Percentiles rank a stretch among this genome's conserved stretches.
These are phyloP conservation scores for Suillus decipiens DNA, from an alignment of 768 basidiomycete genomes.

Conservation along the genomic window DNA sequence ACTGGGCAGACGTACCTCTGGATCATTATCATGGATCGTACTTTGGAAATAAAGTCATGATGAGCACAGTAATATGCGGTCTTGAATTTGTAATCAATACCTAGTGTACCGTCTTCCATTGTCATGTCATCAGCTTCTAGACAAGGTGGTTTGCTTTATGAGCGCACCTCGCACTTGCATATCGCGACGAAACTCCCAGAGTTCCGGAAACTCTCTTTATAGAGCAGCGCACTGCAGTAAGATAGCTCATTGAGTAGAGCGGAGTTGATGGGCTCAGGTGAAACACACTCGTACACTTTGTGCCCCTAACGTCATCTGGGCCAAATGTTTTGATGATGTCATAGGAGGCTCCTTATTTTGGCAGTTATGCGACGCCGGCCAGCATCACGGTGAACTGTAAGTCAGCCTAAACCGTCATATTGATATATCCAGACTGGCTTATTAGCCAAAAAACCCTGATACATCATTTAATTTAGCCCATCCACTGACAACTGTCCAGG, in stretches of 20 bases:
- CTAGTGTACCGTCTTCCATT: constrained; percentile 1
- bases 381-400: no score
- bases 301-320: neutral
- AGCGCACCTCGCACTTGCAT: constrained; percentile 1
- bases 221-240: neutral
- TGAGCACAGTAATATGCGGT: neutral
- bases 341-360: neutral
- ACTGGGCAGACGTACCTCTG: constrained; percentile 41
- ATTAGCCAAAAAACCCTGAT: no score
- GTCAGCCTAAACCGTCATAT: no score
- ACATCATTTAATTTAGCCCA: no score
- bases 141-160: no score
- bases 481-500: no score
- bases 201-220: neutral
- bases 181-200: neutral
- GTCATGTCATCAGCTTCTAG: neutral
- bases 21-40: constrained; percentile 62
- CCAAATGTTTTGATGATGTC: neutral
- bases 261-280: neutral
- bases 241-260: neutral
- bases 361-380: no score
- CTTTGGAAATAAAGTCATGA: constrained; percentile 24
- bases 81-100: constrained; percentile 1
- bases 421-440: no score
- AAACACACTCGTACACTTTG: neutral